Evolutionary conservation across 352 stramenopile genomes (phyloP).

Genomic region (Phytophthora macrochlamydospora): DNA sequence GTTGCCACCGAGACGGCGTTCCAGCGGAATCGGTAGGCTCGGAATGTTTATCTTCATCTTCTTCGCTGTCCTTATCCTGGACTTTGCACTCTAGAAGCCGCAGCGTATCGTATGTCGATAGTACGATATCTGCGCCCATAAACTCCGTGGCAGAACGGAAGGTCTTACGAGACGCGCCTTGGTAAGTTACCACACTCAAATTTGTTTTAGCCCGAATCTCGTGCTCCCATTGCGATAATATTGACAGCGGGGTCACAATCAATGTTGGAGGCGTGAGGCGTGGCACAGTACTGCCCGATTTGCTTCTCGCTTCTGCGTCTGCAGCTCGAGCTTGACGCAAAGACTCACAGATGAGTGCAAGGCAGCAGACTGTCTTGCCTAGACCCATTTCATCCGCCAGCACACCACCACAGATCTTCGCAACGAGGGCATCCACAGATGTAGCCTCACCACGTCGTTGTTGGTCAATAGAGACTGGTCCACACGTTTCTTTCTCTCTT

Average conservation of each 20-base stretch:
- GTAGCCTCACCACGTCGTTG: conserved; percentile 33
- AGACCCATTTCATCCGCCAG: conserved; percentile 90
- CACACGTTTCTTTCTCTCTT: conserved; percentile 43
- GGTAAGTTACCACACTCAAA: conserved; percentile 75
- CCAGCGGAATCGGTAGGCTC: conserved; percentile 13
- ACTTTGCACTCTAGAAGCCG: conserved; percentile 77
- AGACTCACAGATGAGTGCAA: conserved; percentile 79
- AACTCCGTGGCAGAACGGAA: conserved; percentile 75
- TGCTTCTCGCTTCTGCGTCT: conserved; percentile 27
- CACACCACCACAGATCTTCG: conserved; percentile 73
- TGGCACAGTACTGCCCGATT: conserved; percentile 34
- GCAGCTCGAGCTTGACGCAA: conserved; percentile 46
- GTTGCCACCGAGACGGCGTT: conserved; percentile 24
- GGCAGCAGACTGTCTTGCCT: conserved; percentile 91
- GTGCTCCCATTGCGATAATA: conserved; percentile 86
- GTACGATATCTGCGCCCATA: conserved; percentile 78
- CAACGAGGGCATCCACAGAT: conserved; percentile 40
- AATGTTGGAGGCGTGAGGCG: conserved; percentile 63
- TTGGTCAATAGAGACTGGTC: conserved; percentile 35
- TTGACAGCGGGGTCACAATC: conserved; percentile 85
- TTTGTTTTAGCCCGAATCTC: conserved; percentile 84
- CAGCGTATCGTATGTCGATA: conserved; percentile 85
- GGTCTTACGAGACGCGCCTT: conserved; percentile 64
- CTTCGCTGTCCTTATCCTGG: conserved; percentile 27
- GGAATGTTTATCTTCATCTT: conserved; percentile 21